A percentile compares a stretch with the other conserved stretches of the same genome.
Conservation (phyloP, 176 grass and related monocot species). For the Ananas comosus region DNA sequence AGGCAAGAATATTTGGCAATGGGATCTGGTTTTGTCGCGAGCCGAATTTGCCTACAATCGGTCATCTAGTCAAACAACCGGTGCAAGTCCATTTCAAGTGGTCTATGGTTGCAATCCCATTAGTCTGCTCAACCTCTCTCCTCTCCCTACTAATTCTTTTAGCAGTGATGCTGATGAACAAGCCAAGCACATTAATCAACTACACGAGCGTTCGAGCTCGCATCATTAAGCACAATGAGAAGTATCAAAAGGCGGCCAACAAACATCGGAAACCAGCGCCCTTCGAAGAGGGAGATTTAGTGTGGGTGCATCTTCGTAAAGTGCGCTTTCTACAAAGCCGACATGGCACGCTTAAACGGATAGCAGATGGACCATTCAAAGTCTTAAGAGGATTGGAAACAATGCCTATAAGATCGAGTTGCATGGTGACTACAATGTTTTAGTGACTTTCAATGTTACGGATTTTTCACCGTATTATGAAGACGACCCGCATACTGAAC, state of each 20-base stretch:
- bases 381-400: background rate
- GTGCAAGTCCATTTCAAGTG: background rate
- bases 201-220: too few relatives aligned
- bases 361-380: too few relatives aligned
- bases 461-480: background rate
- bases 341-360: too few relatives aligned
- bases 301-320: too few relatives aligned
- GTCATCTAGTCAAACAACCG: background rate
- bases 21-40: background rate
- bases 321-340: too few relatives aligned
- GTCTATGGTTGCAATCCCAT: background rate
- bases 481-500: background rate
- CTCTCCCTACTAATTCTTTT: too few relatives aligned
- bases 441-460: background rate
- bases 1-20: background rate
- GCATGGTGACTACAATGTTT: background rate
- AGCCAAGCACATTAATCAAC: too few relatives aligned
- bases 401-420: background rate
- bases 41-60: conserved; percentile 7
- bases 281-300: too few relatives aligned
- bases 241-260: too few relatives aligned
- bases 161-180: too few relatives aligned
- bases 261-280: too few relatives aligned
- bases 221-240: too few relatives aligned
- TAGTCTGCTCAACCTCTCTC: background rate